A percentile compares a stretch with the other conserved stretches of the same genome.
Evolutionary conservation across 345 rosid species (phyloP).

Genomic region (Citrus hindsii): DNA sequence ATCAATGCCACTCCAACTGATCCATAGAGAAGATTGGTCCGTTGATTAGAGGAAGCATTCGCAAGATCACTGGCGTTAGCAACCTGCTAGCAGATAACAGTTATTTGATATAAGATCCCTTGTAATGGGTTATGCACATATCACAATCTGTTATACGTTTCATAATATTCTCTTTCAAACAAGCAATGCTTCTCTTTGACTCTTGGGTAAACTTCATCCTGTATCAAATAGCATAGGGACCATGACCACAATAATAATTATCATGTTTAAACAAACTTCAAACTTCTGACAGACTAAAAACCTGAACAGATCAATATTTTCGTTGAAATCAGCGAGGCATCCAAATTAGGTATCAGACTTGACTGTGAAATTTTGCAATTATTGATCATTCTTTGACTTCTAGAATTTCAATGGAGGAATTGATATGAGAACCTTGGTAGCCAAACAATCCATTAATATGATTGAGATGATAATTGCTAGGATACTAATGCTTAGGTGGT

Average conservation of each 20-base stretch:
- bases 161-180: neutral
- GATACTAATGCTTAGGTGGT: neutral
- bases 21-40: neutral
- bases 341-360: neutral
- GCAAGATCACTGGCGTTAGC: neutral
- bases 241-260: neutral
- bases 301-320: too few relatives aligned
- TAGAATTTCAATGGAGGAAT: neutral
- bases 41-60: neutral
- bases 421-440: neutral
- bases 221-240: neutral
- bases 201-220: neutral
- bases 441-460: neutral
- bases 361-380: neutral
- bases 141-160: neutral
- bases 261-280: neutral
- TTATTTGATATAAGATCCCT: neutral
- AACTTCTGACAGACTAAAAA: too few relatives aligned
- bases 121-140: neutral
- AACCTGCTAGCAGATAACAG: neutral
- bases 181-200: neutral
- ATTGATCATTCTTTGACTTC: neutral
- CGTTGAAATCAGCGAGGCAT: neutral
- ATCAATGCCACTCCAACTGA: too few relatives aligned
- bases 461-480: neutral